A percentile compares a stretch with the other conserved stretches of the same genome.
phyloP scores from a whole-genome alignment of 306 rosid genomes.

The Albizia julibrissin region DNA sequence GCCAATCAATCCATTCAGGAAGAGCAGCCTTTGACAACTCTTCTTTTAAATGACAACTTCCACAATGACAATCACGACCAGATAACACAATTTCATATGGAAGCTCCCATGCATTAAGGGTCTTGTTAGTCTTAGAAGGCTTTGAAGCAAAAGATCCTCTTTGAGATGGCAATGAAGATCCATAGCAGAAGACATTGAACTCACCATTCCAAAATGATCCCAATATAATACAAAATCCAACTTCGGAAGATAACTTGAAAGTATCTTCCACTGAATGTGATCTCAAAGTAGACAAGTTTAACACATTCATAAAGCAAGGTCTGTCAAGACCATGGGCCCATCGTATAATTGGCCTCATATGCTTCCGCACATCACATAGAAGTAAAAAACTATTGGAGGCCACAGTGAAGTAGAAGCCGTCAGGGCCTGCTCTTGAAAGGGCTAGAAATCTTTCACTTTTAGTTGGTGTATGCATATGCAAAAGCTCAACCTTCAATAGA shows the following conservation, averaged over 20 bases:
- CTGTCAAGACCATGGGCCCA: constrained; percentile 65
- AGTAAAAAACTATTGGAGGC: constrained; percentile 57
- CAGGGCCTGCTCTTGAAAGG: constrained; percentile 52
- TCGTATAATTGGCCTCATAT: constrained; percentile 55
- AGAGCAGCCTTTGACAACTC: constrained; percentile 59
- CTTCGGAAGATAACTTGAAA: constrained; percentile 57
- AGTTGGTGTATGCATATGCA: constrained; percentile 43
- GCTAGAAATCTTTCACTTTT: constrained; percentile 55
- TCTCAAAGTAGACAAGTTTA: constrained; percentile 63
- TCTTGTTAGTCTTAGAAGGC: constrained; percentile 36
- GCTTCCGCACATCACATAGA: constrained; percentile 71
- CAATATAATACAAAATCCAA: constrained; percentile 65
- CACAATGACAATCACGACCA: constrained; percentile 49
- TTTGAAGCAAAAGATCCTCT: constrained; percentile 42
- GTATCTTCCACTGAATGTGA: constrained; percentile 44
- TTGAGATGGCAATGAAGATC: constrained; percentile 45
- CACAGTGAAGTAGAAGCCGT: constrained; percentile 50
- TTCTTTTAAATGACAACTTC: constrained; percentile 62
- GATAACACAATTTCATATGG: constrained; percentile 57
- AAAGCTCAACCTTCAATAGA: constrained; percentile 52
- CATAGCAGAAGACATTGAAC: constrained; percentile 62
- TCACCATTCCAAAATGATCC: constrained; percentile 72
- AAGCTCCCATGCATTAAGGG: constrained; percentile 65
- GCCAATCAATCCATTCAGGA: constrained; percentile 78
- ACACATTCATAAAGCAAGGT: constrained; percentile 46